Evolutionary conservation across 352 stramenopile species (phyloP).

Genomic region (Phytophthora meadii): DNA sequence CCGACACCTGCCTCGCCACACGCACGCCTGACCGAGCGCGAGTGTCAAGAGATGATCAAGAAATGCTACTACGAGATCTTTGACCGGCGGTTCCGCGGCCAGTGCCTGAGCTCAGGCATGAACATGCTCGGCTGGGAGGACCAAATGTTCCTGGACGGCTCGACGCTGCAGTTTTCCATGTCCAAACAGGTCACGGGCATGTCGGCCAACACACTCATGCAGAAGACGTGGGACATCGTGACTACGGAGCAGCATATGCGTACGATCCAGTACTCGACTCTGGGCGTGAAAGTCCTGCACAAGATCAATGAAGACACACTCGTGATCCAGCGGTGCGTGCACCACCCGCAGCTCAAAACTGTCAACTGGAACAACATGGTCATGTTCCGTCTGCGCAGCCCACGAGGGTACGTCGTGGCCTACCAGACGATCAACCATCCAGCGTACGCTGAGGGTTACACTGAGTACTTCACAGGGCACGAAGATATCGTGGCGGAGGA

Average conservation of each 20-base stretch:
- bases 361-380: conserved; percentile 63
- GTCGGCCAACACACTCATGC: conserved; percentile 46
- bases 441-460: conserved; percentile 42
- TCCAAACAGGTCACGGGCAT: conserved; percentile 40
- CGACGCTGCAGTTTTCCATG: conserved; percentile 56
- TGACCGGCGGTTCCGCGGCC: conserved; percentile 40
- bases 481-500: conserved; percentile 35
- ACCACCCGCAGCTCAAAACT: conserved; percentile 54
- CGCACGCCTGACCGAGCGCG: conserved; percentile 32
- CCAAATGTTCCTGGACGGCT: conserved; percentile 57
- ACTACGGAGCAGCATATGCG: conserved; percentile 60
- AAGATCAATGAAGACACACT: conserved; percentile 59
- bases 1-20: conserved; percentile 2
- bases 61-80: conserved; percentile 61
- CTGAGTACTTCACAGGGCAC: conserved; percentile 42
- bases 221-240: conserved; percentile 59
- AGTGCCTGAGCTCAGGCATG: conserved; percentile 50
- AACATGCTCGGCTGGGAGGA: conserved; percentile 58
- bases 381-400: conserved; percentile 55
- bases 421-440: conserved; percentile 55
- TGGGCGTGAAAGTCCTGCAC: conserved; percentile 55
- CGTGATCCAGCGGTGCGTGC: conserved; percentile 52
- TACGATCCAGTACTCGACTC: conserved; percentile 59
- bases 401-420: conserved; percentile 52
- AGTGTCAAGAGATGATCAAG: conserved; percentile 59